Evolutionary conservation across 1,139 yeast genomes (phyloP).

Genomic region (Chernovozyma sophiae-reginae): DNA sequence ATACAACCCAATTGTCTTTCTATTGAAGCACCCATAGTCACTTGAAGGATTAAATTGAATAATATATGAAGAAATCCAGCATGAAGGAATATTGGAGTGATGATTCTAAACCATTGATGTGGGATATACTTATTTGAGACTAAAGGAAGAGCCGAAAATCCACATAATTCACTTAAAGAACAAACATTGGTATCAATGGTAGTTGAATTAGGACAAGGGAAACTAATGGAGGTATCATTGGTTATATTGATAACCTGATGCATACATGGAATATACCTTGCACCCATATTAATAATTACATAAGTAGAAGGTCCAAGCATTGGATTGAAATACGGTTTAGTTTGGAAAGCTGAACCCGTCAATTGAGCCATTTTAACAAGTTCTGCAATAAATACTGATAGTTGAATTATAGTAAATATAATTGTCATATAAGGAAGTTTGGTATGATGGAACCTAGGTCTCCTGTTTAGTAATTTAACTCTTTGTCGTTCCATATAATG

Average conservation of each 20-base stretch:
- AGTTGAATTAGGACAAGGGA: constrained; percentile 75
- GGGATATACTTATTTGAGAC: constrained; percentile 34
- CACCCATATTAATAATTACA: constrained; percentile 64
- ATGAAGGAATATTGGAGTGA: constrained; percentile 71
- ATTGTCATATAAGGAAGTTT: constrained; percentile 46
- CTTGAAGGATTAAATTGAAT: constrained; percentile 60
- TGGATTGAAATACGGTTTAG: constrained; percentile 71
- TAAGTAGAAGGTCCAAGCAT: constrained; percentile 80
- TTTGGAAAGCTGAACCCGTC: constrained; percentile 68
- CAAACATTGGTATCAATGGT: constrained; percentile 52
- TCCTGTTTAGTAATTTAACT: constrained; percentile 21
- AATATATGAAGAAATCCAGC: constrained; percentile 71
- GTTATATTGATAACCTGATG: constrained; percentile 50
- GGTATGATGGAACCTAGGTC: constrained; percentile 43
- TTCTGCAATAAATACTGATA: constrained; percentile 66
- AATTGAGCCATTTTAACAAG: constrained; percentile 52
- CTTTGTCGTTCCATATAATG: constrained; percentile 20
- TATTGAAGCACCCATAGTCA: constrained; percentile 59
- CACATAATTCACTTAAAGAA: constrained; percentile 56
- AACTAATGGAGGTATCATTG: constrained; percentile 40
- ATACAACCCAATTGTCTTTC: constrained; percentile 57
- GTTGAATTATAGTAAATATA: constrained; percentile 47
- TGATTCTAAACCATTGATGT: constrained; percentile 66
- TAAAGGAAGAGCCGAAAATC: constrained; percentile 46
- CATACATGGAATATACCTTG: constrained; percentile 74